A percentile compares a stretch with the other conserved stretches of the same genome.
Conservation (phyloP, 805 yeast genomes). For the Yarrowia osloensis region DNA sequence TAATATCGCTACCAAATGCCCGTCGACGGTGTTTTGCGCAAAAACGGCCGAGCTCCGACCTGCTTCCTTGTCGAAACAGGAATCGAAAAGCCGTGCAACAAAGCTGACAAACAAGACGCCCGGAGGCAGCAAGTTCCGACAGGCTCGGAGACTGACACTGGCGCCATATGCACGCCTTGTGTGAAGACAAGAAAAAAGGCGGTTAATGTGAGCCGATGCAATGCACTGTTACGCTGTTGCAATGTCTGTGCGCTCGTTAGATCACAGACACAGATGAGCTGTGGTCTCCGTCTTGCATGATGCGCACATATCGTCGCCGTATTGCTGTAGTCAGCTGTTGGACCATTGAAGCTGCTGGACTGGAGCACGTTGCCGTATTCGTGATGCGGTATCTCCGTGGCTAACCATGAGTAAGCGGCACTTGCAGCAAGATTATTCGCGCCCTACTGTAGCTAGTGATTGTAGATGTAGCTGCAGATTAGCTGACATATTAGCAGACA, state of each 20-base stretch:
- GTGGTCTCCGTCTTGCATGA: too few species aligned
- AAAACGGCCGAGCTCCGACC: not conserved
- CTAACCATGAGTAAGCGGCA: not conserved
- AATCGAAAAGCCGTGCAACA: too few species aligned
- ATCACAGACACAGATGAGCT: not conserved
- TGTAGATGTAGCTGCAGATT: not conserved
- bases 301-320: too few species aligned
- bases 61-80: too few species aligned
- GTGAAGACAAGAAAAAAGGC: too few species aligned
- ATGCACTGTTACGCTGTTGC: not conserved
- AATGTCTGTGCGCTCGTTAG: not conserved
- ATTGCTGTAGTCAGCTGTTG: too few species aligned
- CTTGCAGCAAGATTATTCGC: not conserved
- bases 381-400: not conserved
- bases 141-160: too few species aligned
- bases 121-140: too few species aligned
- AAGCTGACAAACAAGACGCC: too few species aligned
- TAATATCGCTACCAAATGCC: not conserved
- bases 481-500: not conserved
- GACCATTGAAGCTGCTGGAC: not conserved
- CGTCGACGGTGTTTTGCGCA: not conserved
- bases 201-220: not conserved
- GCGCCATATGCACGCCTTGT: too few species aligned
- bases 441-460: not conserved
- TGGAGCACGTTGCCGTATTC: slow-evolving; percentile 9